Percentiles rank a stretch among this genome's conserved stretches.
Evolutionary conservation across 805 yeast genomes (phyloP).

Genomic region (Metahyphopichia silvanorum): DNA sequence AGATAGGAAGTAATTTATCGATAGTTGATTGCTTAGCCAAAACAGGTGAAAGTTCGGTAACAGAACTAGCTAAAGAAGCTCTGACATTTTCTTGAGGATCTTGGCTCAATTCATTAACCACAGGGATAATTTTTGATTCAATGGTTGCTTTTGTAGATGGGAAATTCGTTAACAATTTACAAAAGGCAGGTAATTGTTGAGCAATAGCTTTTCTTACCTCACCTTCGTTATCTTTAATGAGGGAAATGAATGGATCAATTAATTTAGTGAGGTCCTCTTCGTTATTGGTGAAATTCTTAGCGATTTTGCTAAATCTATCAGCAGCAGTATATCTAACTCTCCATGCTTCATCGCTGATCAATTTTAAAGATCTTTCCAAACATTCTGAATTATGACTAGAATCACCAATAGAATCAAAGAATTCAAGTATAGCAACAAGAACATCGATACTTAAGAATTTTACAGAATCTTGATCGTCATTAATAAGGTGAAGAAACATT

Average conservation of each 20-base stretch:
- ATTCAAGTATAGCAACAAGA: conserved; percentile 73
- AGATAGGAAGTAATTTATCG: conserved; percentile 79
- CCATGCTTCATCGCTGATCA: conserved; percentile 92
- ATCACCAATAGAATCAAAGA: conserved; percentile 58
- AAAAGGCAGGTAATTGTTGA: conserved; percentile 80
- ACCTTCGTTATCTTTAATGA: conserved; percentile 91
- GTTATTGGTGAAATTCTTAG: conserved; percentile 57
- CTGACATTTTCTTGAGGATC: conserved; percentile 94
- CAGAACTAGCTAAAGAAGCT: conserved; percentile 84
- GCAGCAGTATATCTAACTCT: conserved; percentile 98
- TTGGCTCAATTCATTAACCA: conserved; percentile 75
- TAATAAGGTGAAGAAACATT: conserved; percentile 75
- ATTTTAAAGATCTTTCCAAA: conserved; percentile 60
- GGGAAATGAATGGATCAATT: conserved; percentile 66
- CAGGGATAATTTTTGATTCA: conserved; percentile 72
- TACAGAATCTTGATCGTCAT: conserved; percentile 93
- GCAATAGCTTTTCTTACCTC: conserved; percentile 96
- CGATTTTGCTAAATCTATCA: conserved; percentile 80
- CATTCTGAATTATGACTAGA: conserved; percentile 59
- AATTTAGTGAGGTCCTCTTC: conserved; percentile 55
- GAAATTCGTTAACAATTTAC: conserved; percentile 44
- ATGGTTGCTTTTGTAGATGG: conserved; percentile 45
- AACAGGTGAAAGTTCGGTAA: conserved; percentile 82
- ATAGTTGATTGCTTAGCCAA: conserved; percentile 82
- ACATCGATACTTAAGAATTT: conserved; percentile 87